These are phyloP conservation scores for Nicotiana noctiflora DNA, from an alignment of 257 asterid species.

Conservation along the genomic window DNA sequence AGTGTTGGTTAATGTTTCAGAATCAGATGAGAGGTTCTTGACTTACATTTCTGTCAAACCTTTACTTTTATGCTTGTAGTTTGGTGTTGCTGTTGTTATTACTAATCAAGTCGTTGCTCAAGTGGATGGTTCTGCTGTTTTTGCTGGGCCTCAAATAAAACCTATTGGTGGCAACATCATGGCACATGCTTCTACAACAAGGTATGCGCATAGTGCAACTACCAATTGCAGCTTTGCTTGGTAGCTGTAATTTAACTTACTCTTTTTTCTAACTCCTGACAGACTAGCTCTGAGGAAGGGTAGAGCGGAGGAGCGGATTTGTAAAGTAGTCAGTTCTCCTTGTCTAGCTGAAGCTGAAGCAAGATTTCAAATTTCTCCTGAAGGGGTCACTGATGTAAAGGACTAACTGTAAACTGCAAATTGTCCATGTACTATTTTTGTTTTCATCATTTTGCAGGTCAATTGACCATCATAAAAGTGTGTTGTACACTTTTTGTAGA, in stretches of 20 bases:
- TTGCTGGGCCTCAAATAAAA: conserved; percentile 85
- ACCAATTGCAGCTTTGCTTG: not conserved
- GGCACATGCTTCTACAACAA: conserved; percentile 96
- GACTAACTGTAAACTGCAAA: conserved; percentile 31
- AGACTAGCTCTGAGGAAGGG: conserved; percentile 90
- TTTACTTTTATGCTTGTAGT: conserved; percentile 33
- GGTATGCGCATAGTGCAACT: conserved; percentile 29
- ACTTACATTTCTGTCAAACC: not conserved
- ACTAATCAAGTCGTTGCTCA: conserved; percentile 99
- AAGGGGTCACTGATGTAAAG: conserved; percentile 81
- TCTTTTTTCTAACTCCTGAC: conserved; percentile 4
- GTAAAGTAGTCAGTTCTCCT: conserved; percentile 91
- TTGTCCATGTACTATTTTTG: not conserved
- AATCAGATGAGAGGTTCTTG: not conserved
- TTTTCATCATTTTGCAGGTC: not conserved
- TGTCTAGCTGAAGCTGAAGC: conserved; percentile 97
- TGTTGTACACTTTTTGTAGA: not conserved
- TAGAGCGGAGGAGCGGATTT: conserved; percentile 89
- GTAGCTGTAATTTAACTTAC: not conserved
- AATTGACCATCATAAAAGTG: not conserved
- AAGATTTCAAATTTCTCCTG: conserved; percentile 74
- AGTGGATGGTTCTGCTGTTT: conserved; percentile 90
- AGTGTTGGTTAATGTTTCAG: not conserved
- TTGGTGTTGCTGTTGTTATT: conserved; percentile 88
- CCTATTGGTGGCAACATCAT: conserved; percentile 96